These are phyloP conservation scores for Nakazawaea anatomiae DNA, from an alignment of 805 yeast species.

Conservation along the genomic window DNA sequence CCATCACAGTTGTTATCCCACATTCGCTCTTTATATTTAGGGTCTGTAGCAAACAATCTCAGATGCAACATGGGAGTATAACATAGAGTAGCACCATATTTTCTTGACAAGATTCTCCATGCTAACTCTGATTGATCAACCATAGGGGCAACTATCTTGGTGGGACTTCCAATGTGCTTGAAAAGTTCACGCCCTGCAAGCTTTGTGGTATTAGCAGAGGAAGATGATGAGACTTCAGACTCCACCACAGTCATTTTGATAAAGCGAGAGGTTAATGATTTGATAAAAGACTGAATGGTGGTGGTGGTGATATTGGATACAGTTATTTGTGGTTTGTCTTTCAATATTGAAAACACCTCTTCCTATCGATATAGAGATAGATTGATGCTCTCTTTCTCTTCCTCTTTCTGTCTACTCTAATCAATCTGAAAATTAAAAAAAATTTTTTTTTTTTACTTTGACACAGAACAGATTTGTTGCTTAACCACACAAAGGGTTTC, in stretches of 20 bases:
- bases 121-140: slow-evolving; percentile 96
- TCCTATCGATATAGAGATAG: no score
- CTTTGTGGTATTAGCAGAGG: slow-evolving; percentile 14
- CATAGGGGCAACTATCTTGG: slow-evolving; percentile 94
- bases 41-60: slow-evolving; percentile 76
- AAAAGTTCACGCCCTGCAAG: slow-evolving; percentile 63
- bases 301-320: neutral
- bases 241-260: neutral
- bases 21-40: slow-evolving; percentile 73
- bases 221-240: neutral
- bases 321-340: neutral
- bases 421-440: neutral
- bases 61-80: slow-evolving; percentile 98
- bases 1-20: slow-evolving; percentile 72
- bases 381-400: no score
- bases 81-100: slow-evolving; percentile 88
- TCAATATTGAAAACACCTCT: no score
- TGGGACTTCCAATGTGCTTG: slow-evolving; percentile 66
- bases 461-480: no score
- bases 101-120: slow-evolving; percentile 84
- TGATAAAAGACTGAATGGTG: slow-evolving; percentile 1
- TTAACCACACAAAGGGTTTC: no score
- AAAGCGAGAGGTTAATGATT: neutral
- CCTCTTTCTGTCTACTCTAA: no score
- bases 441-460: neutral